Evolutionary conservation across 768 basidiomycete genomes (phyloP).

Genomic region (Tremella yokohamensis): DNA sequence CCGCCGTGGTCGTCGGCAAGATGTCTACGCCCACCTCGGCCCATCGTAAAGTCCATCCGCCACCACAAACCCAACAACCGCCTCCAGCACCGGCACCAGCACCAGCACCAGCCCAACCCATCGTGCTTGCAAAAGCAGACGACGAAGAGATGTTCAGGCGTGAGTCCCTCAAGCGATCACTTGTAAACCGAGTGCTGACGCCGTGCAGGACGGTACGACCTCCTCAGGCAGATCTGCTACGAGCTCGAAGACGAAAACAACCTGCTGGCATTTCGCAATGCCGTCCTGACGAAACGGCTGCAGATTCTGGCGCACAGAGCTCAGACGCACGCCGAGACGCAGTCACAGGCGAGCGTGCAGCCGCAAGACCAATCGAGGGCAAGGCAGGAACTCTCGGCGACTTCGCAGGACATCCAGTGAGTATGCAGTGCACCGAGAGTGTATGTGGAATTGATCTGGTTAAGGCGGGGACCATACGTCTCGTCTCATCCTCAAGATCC

Average conservation of each 20-base stretch:
- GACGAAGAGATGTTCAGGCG: slow-evolving; percentile 26
- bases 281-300: slow-evolving; percentile 11
- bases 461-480: too few relatives aligned
- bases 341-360: too few relatives aligned
- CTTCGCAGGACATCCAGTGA: too few relatives aligned
- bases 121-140: slow-evolving; percentile 1
- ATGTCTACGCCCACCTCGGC: slow-evolving; percentile 1
- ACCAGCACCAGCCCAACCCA: background rate
- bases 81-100: slow-evolving; percentile 1
- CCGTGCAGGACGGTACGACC: slow-evolving; percentile 17
- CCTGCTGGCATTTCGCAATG: slow-evolving; percentile 24
- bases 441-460: too few relatives aligned
- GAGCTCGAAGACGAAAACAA: slow-evolving; percentile 33
- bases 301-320: background rate
- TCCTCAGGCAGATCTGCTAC: slow-evolving; percentile 16
- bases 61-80: background rate
- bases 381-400: too few relatives aligned
- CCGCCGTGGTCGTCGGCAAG: background rate
- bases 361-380: too few relatives aligned
- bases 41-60: slow-evolving; percentile 1
- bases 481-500: too few relatives aligned
- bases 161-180: slow-evolving; percentile 8
- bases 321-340: too few relatives aligned
- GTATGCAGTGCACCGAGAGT: too few relatives aligned
- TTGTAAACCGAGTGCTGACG: background rate